Conservation (phyloP, 306 rosid genomes). For the Malus domestica region DNA sequence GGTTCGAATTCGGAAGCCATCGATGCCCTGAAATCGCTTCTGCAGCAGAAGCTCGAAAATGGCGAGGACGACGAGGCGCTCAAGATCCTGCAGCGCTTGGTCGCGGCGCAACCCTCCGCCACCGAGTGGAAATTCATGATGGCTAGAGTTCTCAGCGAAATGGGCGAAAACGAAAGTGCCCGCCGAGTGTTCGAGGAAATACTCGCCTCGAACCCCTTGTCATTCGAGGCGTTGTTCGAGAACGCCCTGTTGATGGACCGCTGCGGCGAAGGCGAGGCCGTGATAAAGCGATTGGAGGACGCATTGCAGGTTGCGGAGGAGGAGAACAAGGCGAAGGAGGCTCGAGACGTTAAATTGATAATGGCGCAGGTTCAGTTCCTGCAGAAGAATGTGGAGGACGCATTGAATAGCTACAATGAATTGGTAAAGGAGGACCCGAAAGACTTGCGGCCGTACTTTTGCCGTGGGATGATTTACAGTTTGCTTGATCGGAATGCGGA, state of each 20-base stretch:
- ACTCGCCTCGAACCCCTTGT: constrained; percentile 43
- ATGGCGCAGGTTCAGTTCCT: constrained; percentile 81
- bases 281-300: constrained; percentile 52
- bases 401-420: constrained; percentile 47
- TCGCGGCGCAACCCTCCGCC: constrained; percentile 48
- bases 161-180: constrained; percentile 43
- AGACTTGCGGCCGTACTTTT: constrained; percentile 82
- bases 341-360: constrained; percentile 64
- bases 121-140: constrained; percentile 74
- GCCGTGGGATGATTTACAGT: constrained; percentile 82
- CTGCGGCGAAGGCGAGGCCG: constrained; percentile 63
- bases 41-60: constrained; percentile 70
- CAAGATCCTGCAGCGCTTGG: constrained; percentile 42
- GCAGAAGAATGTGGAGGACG: constrained; percentile 81
- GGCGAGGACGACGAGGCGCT: constrained; percentile 73
- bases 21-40: constrained; percentile 57
- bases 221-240: constrained; percentile 78
- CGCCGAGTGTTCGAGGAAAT: constrained; percentile 59
- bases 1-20: constrained; percentile 53
- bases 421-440: constrained; percentile 60
- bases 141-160: constrained; percentile 50
- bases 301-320: constrained; percentile 61
- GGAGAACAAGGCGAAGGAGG: constrained; percentile 54
- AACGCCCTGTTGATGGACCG: constrained; percentile 83
- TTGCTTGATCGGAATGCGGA: constrained; percentile 75